Base-by-base conservation (phyloP, 129 eudicot species). In the Solidago caesia region DNA sequence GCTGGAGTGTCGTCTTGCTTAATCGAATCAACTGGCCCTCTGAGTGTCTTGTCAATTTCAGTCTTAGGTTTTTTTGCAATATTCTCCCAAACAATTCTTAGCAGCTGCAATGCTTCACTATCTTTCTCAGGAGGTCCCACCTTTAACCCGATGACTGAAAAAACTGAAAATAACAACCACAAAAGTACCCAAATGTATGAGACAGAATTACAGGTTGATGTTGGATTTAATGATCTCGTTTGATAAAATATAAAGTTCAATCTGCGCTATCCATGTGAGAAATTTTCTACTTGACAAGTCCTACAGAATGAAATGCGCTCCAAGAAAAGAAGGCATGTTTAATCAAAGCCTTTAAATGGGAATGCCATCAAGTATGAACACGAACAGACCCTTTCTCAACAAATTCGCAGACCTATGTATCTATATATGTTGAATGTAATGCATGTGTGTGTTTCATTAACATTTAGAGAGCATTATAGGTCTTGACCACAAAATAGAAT, bases 91-190 rank as follows among this genome's bases (percentile, higher is more conserved):
- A 65, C 8, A 9, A 51, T 21, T 65, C 72, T 12, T 13, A 64
- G 55, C 43, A 75, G 16, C 13, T 65, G 44, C 65, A 64, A 41
- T 4, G 66, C 79, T 1, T 49, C 5, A 2, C 39, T 56, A 49
- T 65, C 44, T 63, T 63, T 74, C 16, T 74, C 63, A 63, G 33
- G 64, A 48, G 71, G 5, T 41, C 79, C 44, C 16, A 66, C 59
- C 63, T 41, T 49, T n/a, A 29, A 5, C 62, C 64, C 71, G 51
- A 75, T n/a, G 33, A 62, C 44, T 33, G 51, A 33, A n/a, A 11
- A 52, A 75, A 75, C 71, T 63, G 61, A 65, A 64, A 13, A 11
- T 7, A 21, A 41, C 27, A 11, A 42, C 16, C 16, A 62, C 21
- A 21, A 21, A 21, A 21, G 21, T 21, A 21, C 21, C 21, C 21